These are phyloP conservation scores for Zopfia rhizophila DNA, from an alignment of 2,329 filamentous ascomycete genomes.

Conservation along the genomic window DNA sequence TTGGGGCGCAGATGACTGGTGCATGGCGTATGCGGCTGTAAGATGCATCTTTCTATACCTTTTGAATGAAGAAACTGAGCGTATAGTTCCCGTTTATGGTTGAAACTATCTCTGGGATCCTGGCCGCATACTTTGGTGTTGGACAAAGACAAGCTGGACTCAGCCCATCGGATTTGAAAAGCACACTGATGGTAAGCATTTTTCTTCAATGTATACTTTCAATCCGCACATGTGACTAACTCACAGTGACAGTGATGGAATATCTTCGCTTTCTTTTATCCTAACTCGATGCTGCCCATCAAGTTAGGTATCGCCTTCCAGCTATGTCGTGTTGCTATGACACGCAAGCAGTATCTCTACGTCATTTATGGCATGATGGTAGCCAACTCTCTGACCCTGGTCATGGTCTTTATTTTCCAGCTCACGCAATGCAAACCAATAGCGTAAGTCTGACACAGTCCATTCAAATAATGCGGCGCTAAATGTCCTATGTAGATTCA, in stretches of 20 bases:
- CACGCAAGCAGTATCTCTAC: constrained; percentile 35
- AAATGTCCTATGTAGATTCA: constrained; percentile 37
- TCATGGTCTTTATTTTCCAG: constrained; percentile 51
- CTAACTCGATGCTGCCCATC: constrained; percentile 47
- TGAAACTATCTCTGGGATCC: constrained; percentile 37
- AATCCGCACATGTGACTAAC: neutral
- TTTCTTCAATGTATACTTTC: constrained; percentile 23
- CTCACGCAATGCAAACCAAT: constrained; percentile 49
- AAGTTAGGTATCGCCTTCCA: constrained; percentile 52
- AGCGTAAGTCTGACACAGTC: constrained; percentile 12
- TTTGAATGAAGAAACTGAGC: constrained; percentile 8
- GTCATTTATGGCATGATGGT: constrained; percentile 40
- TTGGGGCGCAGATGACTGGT: constrained; percentile 46
- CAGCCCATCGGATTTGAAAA: constrained; percentile 23
- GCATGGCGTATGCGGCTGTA: constrained; percentile 29
- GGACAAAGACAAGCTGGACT: constrained; percentile 35
- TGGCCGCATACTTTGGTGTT: constrained; percentile 44
- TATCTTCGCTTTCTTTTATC: constrained; percentile 51
- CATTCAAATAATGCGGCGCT: constrained; percentile 26
- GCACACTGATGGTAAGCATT: constrained; percentile 28
- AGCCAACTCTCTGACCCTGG: constrained; percentile 38
- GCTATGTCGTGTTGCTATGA: constrained; percentile 47
- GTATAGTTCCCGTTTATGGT: constrained; percentile 35
- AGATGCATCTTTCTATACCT: constrained; percentile 18
- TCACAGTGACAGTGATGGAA: constrained; percentile 46